Evolutionary conservation across 1,284 basidiomycete species (phyloP).

Genomic region (Phellopilus nigrolimitatus): DNA sequence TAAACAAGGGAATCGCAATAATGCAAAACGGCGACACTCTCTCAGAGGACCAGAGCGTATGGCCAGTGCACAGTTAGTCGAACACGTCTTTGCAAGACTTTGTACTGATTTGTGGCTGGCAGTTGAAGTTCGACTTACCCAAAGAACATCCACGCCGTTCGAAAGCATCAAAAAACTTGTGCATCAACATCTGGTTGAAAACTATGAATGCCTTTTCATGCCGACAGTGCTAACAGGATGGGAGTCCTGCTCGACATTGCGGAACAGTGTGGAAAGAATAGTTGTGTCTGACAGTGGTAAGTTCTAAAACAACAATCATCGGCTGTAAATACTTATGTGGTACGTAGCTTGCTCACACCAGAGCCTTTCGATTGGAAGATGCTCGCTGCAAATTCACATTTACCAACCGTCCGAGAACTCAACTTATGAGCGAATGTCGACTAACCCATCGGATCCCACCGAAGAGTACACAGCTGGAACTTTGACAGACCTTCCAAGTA

Average conservation of each 20-base stretch:
- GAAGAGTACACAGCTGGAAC: slow-evolving; percentile 82
- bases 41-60: slow-evolving; percentile 26
- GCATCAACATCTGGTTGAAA: slow-evolving; percentile 52
- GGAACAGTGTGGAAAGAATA: slow-evolving; percentile 73
- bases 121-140: slow-evolving; percentile 82
- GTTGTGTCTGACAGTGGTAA: slow-evolving; percentile 59
- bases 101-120: slow-evolving; percentile 12
- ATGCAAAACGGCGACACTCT: not conserved
- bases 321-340: slow-evolving; percentile 31
- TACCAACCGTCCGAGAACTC: slow-evolving; percentile 76
- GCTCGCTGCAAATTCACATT: slow-evolving; percentile 75
- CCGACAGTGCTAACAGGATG: slow-evolving; percentile 69
- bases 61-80: slow-evolving; percentile 56
- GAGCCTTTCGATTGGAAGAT: slow-evolving; percentile 51
- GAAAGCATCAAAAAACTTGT: slow-evolving; percentile 68
- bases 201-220: slow-evolving; percentile 56
- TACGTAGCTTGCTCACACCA: slow-evolving; percentile 12
- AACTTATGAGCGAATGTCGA: slow-evolving; percentile 60
- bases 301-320: not conserved
- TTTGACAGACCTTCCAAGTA: slow-evolving; percentile 81
- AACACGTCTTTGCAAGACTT: slow-evolving; percentile 4
- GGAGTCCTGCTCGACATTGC: slow-evolving; percentile 67
- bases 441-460: slow-evolving; percentile 18
- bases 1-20: not conserved
- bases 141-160: slow-evolving; percentile 62